Evolutionary conservation across 176 grass and related monocot genomes (phyloP), one percentile per base, ranked within the genome.

Genomic region (Musa schizocarpa): DNA sequence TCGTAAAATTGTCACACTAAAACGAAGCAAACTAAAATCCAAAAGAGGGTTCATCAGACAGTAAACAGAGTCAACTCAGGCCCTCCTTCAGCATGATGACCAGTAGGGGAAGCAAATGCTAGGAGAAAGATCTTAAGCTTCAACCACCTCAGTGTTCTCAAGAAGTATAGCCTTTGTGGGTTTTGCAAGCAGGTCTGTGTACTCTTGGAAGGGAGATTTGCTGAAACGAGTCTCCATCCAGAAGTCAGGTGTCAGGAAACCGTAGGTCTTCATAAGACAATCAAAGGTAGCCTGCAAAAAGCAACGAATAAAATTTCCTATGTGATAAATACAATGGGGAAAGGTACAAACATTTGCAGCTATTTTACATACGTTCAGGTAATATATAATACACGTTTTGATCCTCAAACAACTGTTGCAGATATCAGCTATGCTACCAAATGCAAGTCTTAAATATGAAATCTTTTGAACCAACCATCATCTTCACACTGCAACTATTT

Each of bases 141-240:
- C 68, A n/a, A 20, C 25, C 5, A 12, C 50, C 68, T 50, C 68
- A 1, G 68, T 20, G 9, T 70, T 70, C 9, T 70, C 68, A 1
- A 70, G n/a, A 11, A 70, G 17, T 8, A 70, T 50, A 17, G 68
- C 68, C 17, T 70, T 70, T 1, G 17, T 70, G 8, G 68, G 68
- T 0, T 70, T 70, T 70, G 68, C 68, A 13, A 70, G 68, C 68
- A 70, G 25, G 43, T 70, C 68, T 0, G 68, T 70, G 68, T 70
- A 70, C 17, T 70, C 68, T n/a, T 70, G 68, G 68, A 70, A 70
- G 8, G 43, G 68, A n/a, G 68, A 70, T 70, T 70, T 70, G 68
- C 17, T 50, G 14, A 70, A 70, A 16, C 68, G 68, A 2, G 68
- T 70, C 10, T 70, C 68, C 43, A 50, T 50, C 68, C 68, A 70